phyloP scores from a whole-genome alignment of 495 filamentous ascomycete species.

The Penicillium herquei region DNA sequence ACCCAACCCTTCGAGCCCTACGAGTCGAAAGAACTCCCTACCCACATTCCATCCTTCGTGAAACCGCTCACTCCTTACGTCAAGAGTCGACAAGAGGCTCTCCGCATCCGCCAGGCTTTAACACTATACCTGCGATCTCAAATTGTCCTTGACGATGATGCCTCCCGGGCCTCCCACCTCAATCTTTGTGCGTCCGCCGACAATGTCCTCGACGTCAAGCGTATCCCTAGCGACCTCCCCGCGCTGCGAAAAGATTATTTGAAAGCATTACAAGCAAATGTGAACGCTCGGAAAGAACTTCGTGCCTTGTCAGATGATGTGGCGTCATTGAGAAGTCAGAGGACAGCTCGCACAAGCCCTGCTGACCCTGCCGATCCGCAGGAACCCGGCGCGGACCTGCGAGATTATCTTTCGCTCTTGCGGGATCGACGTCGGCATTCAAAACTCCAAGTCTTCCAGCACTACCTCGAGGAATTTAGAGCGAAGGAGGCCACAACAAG shows the following conservation, averaged over 20 bases:
- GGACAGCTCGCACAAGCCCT: constrained; percentile 9
- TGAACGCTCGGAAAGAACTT: constrained; percentile 52
- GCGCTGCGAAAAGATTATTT: constrained; percentile 53
- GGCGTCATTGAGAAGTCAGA: constrained; percentile 19
- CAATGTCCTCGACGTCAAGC: constrained; percentile 35
- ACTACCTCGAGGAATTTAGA: constrained; percentile 40
- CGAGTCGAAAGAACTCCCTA: constrained; percentile 8
- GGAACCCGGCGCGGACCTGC: constrained; percentile 35
- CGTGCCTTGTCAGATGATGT: constrained; percentile 31
- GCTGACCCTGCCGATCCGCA: constrained; percentile 21
- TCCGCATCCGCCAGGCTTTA: constrained; percentile 45
- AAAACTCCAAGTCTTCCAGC: constrained; percentile 53
- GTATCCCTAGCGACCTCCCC: constrained; percentile 36
- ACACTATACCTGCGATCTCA: constrained; percentile 43
- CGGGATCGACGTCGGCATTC: constrained; percentile 54
- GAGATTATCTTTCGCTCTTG: constrained; percentile 54
- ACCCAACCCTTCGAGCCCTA: constrained; percentile 13
- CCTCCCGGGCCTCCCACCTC: constrained; percentile 32
- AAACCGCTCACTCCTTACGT: constrained; percentile 47
- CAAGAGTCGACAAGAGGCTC: constrained; percentile 43
- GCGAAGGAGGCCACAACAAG: constrained; percentile 43
- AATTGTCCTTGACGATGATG: constrained; percentile 35
- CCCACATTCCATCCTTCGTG: constrained; percentile 42
- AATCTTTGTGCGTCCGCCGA: constrained; percentile 37
- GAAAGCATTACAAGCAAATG: constrained; percentile 56